Conservation (phyloP, 202 grass and related monocot genomes). For the Zoysia matrella region DNA sequence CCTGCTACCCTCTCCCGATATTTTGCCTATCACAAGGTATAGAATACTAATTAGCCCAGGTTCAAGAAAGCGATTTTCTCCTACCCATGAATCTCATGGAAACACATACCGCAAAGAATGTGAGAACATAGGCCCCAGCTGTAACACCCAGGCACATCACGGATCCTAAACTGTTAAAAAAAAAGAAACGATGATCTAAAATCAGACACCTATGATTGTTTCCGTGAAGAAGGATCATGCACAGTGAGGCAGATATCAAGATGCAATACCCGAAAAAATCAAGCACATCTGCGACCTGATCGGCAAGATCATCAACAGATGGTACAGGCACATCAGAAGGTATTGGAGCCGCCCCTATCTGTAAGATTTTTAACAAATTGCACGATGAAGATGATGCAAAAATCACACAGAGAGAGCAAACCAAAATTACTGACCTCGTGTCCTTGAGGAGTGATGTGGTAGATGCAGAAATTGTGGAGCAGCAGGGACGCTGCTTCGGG, state of each 20-base stretch:
- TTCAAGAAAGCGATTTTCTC: not conserved
- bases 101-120: slow-evolving; percentile 77
- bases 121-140: slow-evolving; percentile 89
- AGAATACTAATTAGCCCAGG: not conserved
- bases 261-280: slow-evolving; percentile 76
- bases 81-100: slow-evolving; percentile 9
- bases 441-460: slow-evolving; percentile 84
- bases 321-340: slow-evolving; percentile 55
- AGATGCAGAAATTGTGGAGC: slow-evolving; percentile 91
- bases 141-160: slow-evolving; percentile 94
- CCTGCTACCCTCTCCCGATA: slow-evolving; percentile 76
- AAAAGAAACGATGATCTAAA: slow-evolving; percentile 3
- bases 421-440: slow-evolving; percentile 70
- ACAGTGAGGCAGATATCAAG: not conserved
- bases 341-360: slow-evolving; percentile 84
- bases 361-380: slow-evolving; percentile 39
- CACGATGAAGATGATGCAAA: slow-evolving; percentile 37
- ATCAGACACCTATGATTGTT: slow-evolving; percentile 7
- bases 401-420: not conserved
- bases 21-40: slow-evolving; percentile 55
- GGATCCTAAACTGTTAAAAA: slow-evolving; percentile 68
- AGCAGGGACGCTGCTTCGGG: slow-evolving; percentile 70
- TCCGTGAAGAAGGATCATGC: not conserved
- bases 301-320: slow-evolving; percentile 76
- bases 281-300: slow-evolving; percentile 82